Evolutionary conservation across 305 asterid genomes (phyloP), one percentile per base, ranked within the genome.

Genomic region (Solanum hybrid): DNA sequence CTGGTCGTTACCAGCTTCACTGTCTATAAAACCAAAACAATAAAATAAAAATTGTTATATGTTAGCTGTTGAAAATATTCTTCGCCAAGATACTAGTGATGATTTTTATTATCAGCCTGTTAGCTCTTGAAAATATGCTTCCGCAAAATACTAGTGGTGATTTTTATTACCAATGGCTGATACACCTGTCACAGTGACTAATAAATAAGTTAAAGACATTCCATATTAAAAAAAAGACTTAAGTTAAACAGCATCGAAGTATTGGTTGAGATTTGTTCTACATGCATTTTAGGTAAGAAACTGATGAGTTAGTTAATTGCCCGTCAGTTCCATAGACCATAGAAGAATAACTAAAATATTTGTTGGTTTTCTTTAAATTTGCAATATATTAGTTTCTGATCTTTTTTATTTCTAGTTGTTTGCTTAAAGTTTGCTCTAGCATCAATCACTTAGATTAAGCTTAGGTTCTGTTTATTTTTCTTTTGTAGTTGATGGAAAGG

Each of bases 401-500:
- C 37, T 42, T 46, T 42, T 81, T 3, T 5, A 3, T 10, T 82
- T 42, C 5, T 31, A 32, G 87, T 51, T 84, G 87, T 51, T 84
- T 84, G 42, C 12, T 84, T 56, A 51, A 51, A 10, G 75, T 51
- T 51, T 56, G n/a, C 34, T 29, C 42, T 51, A 20, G 42, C 87
- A 88, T 64, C 90, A 27, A 79, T 60, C 27, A 88, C 38, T 13
- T 31, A 72, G 69, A 84, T 72, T 1, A 42, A 84, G 51, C 69
- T 81, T 66, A 40, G 12, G 42, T 84, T 84, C 75, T 84, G 29
- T 84, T 46, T 84, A 10, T 51, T 84, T 46, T 84, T 46, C 5
- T 10, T 64, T 31, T 92, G 93, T 88, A 97, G 99, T 97, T 91
- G 95, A 97, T 89, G 99, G 99, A 7, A 89, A 94, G 88, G 98